Evolutionary conservation across 805 yeast genomes (phyloP).

Genomic region (Candida maesae): DNA sequence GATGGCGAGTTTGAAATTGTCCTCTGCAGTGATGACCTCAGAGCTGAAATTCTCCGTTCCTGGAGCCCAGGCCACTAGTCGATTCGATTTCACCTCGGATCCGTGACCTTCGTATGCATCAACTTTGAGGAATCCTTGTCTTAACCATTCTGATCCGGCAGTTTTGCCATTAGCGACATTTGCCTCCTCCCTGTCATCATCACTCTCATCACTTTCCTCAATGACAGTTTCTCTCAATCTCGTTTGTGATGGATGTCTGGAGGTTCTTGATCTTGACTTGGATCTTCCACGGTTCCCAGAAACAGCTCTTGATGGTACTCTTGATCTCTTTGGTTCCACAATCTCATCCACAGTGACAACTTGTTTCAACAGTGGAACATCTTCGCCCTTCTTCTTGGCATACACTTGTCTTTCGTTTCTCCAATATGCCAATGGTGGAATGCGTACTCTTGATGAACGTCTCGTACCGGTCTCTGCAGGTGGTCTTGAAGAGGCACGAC

Average conservation of each 20-base stretch:
- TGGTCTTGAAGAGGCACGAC: conserved; percentile 12
- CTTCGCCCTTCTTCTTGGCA: conserved; percentile 33
- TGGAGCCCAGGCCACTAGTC: conserved; percentile 65
- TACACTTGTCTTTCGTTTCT: conserved; percentile 74
- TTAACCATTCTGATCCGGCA: conserved; percentile 52
- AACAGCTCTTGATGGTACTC: conserved; percentile 15
- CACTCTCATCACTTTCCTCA: conserved; percentile 17
- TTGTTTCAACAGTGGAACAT: conserved; percentile 54
- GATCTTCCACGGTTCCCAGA: conserved; percentile 16
- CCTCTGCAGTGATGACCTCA: conserved; percentile 37
- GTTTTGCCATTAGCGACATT: conserved; percentile 27
- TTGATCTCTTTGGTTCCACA: conserved; percentile 5
- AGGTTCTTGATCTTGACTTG: conserved; percentile 12
- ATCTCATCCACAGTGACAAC: conserved; percentile 42
- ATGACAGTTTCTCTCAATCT: conserved; percentile 16
- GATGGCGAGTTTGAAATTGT: conserved; percentile 58
- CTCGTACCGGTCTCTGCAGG: conserved; percentile 38
- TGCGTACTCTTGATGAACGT: conserved; percentile 60
- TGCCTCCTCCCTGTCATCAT: conserved; percentile 20
- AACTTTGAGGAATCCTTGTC: conserved; percentile 36
- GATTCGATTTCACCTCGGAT: conserved; percentile 38
- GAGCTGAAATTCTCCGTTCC: conserved; percentile 45
- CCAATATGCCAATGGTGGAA: conserved; percentile 81
- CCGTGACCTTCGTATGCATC: conserved; percentile 52
- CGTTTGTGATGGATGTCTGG: conserved; percentile 14